A percentile compares a stretch with the other conserved stretches of the same genome.
These are phyloP conservation scores for Rhododendron molle DNA, from an alignment of 148 eudicot genomes.

Conservation along the genomic window DNA sequence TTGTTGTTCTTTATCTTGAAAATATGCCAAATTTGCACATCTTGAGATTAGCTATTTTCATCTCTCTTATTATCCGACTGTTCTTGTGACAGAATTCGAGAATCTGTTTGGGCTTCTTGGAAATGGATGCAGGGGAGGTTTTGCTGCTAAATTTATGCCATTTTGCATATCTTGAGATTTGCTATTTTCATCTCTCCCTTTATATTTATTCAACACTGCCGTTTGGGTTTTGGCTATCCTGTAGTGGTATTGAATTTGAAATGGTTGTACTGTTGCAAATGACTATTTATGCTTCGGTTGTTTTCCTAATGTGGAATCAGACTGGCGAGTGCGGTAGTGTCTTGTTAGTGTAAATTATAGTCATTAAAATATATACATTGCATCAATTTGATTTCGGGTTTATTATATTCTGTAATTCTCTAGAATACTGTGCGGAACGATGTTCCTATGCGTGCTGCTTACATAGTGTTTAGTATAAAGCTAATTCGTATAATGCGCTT, in stretches of 20 bases:
- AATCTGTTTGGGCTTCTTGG: background rate
- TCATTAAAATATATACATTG: background rate
- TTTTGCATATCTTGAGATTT: background rate
- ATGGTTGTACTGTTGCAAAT: too few species aligned
- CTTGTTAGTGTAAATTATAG: too few species aligned
- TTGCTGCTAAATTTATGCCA: constrained; percentile 2
- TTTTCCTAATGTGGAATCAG: background rate
- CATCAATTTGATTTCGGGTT: background rate
- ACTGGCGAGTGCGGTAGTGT: background rate
- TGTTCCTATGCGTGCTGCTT: too few species aligned
- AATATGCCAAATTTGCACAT: background rate
- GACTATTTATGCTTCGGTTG: background rate
- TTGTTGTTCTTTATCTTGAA: background rate
- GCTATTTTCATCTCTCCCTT: background rate
- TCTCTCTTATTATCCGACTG: background rate
- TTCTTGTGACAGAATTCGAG: background rate
- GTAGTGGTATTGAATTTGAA: too few species aligned
- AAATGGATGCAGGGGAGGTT: background rate
- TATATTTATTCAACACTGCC: background rate
- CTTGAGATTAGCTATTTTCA: background rate
- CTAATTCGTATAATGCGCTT: too few species aligned
- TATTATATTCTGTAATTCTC: background rate
- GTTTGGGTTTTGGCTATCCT: background rate
- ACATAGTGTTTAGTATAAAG: too few species aligned
- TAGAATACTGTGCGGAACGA: background rate